A percentile compares a stretch with the other conserved stretches of the same genome.
phyloP scores from a whole-genome alignment of 2,329 filamentous ascomycete genomes.

The Colletotrichum australisinense region DNA sequence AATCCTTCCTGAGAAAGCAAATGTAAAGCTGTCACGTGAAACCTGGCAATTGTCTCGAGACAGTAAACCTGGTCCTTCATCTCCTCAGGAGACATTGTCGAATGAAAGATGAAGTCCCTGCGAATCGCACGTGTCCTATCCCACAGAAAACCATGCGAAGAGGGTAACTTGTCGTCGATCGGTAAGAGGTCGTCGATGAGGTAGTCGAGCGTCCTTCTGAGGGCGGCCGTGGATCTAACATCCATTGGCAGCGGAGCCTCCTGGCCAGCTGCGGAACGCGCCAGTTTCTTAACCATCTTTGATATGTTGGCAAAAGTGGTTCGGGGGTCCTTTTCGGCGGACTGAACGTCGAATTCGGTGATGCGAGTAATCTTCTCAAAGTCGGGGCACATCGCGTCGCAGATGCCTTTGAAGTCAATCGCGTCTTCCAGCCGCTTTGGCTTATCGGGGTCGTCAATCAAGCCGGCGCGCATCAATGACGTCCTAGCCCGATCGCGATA shows the following conservation, averaged over 20 bases:
- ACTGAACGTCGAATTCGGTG: conserved; percentile 68
- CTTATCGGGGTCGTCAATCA: conserved; percentile 74
- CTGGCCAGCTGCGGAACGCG: conserved; percentile 75
- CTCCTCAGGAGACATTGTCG: conserved; percentile 67
- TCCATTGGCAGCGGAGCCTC: conserved; percentile 76
- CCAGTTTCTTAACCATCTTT: conserved; percentile 75
- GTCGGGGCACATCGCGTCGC: conserved; percentile 77
- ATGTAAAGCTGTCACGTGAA: conserved; percentile 74
- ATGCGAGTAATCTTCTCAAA: conserved; percentile 74
- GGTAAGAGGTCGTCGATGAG: conserved; percentile 69
- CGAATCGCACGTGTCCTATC: conserved; percentile 76
- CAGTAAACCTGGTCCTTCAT: conserved; percentile 71
- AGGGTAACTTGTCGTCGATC: conserved; percentile 64
- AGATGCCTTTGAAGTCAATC: conserved; percentile 75
- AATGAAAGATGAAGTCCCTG: conserved; percentile 76
- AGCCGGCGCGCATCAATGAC: conserved; percentile 67
- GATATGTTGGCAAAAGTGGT: conserved; percentile 59
- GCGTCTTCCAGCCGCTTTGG: conserved; percentile 72
- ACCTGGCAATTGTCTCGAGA: conserved; percentile 73
- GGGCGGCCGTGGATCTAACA: conserved; percentile 69
- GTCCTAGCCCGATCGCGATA: conserved; percentile 68
- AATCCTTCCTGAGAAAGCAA: conserved; percentile 68
- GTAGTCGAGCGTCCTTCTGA: conserved; percentile 72
- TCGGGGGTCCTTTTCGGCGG: conserved; percentile 62
- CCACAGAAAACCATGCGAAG: conserved; percentile 74